Conservation (phyloP, 2,329 filamentous ascomycete species). For the Nigrospora sphaerica region DNA sequence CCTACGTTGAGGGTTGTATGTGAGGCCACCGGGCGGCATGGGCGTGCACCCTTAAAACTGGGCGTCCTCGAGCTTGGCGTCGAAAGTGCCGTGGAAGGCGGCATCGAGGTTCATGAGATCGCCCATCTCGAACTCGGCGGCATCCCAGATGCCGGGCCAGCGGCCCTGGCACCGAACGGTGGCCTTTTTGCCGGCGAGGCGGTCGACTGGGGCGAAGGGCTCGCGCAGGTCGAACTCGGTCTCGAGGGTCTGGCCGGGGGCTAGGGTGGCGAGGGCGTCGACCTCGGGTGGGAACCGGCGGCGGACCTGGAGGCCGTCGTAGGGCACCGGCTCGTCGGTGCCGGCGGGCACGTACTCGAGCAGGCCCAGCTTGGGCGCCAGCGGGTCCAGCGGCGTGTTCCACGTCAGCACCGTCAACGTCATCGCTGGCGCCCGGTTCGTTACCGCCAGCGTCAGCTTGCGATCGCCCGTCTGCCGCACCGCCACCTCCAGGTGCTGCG, state of each 20-base stretch:
- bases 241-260: conserved; percentile 25
- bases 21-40: no score
- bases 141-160: conserved; percentile 29
- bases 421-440: conserved; percentile 26
- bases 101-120: background rate
- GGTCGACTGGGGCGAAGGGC: conserved; percentile 24
- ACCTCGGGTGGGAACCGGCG: conserved; percentile 32
- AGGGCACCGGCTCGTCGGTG: conserved; percentile 23
- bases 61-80: background rate
- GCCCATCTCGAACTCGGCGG: background rate
- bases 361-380: conserved; percentile 33
- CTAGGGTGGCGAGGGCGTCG: conserved; percentile 30
- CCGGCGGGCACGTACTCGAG: conserved; percentile 29
- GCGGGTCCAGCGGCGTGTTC: conserved; percentile 36
- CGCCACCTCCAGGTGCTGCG: conserved; percentile 15
- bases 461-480: conserved; percentile 19
- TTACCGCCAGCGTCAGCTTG: conserved; percentile 28
- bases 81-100: background rate
- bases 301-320: conserved; percentile 28
- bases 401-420: conserved; percentile 35
- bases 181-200: conserved; percentile 21
- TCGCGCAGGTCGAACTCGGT: conserved; percentile 29
- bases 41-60: background rate
- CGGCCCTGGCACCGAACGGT: conserved; percentile 27
- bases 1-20: no score